Conservation (phyloP, 2,329 filamentous ascomycete genomes). For the Ophiostoma himal-ulmi region DNA sequence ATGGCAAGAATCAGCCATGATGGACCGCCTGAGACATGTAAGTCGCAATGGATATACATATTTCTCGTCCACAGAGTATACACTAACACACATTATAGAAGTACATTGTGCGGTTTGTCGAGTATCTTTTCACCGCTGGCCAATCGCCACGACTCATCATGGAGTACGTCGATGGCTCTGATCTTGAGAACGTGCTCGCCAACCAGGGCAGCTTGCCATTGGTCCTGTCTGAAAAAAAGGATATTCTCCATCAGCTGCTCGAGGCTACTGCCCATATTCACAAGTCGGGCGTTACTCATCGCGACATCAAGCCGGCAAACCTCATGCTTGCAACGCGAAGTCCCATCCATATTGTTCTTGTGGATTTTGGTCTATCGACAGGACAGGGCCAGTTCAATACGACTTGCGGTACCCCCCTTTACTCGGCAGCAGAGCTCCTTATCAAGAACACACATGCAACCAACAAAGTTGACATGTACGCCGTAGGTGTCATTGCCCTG, state of each 20-base stretch:
- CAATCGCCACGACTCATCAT: slow-evolving; percentile 17
- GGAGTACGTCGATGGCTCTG: slow-evolving; percentile 18
- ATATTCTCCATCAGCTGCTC: slow-evolving; percentile 20
- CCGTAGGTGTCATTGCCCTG: slow-evolving; percentile 16
- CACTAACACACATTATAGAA: neutral
- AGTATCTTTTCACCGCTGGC: neutral
- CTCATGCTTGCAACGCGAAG: slow-evolving; percentile 15
- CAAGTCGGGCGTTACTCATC: slow-evolving; percentile 11
- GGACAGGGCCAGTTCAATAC: slow-evolving; percentile 3
- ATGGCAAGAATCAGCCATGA: slow-evolving; percentile 14
- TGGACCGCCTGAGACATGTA: slow-evolving; percentile 8
- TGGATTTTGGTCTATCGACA: slow-evolving; percentile 21
- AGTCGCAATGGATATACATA: neutral
- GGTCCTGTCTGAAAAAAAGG: neutral
- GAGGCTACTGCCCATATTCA: slow-evolving; percentile 20
- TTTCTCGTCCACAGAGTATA: neutral
- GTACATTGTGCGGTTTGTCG: slow-evolving; percentile 18
- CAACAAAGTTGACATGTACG: slow-evolving; percentile 19
- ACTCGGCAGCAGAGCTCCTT: slow-evolving; percentile 14
- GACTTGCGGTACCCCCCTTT: slow-evolving; percentile 16
- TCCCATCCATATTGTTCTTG: slow-evolving; percentile 15
- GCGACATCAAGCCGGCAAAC: slow-evolving; percentile 25
- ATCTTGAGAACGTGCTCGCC: slow-evolving; percentile 12
- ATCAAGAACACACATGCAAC: neutral
- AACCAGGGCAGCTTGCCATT: neutral